phyloP scores from a whole-genome alignment of 495 filamentous ascomycete species.

The Aspergillus conjunctus region DNA sequence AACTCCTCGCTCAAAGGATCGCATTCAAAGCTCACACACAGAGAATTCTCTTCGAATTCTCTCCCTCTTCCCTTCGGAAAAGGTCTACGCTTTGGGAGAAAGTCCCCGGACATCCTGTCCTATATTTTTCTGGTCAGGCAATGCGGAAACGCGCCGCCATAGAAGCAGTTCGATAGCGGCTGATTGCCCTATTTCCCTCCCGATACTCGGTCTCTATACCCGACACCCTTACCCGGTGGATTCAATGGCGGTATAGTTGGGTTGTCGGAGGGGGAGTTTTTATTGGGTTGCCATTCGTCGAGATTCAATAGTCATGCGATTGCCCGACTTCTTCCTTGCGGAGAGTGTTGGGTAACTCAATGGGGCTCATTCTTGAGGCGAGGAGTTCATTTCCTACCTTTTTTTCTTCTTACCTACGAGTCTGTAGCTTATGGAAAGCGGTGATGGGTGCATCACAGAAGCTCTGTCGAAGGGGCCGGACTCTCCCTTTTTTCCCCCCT shows the following conservation, averaged over 20 bases:
- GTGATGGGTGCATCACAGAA: constrained; percentile 44
- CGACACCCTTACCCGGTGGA: constrained; percentile 46
- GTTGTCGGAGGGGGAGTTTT: constrained; percentile 44
- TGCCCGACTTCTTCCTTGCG: constrained; percentile 55
- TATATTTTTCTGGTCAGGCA: constrained; percentile 48
- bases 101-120: constrained; percentile 97
- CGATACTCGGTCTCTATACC: constrained; percentile 30
- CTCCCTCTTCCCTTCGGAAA: constrained; percentile 38
- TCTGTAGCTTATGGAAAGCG: constrained; percentile 72
- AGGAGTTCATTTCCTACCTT: constrained; percentile 64
- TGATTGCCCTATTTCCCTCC: constrained; percentile 56
- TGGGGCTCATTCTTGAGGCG: constrained; percentile 99
- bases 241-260: constrained; percentile 46
- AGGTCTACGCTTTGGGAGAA: constrained; percentile 90
- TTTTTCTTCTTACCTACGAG: constrained; percentile 49
- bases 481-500: constrained; percentile 25
- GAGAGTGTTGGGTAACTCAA: constrained; percentile 79
- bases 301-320: constrained; percentile 98
- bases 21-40: constrained; percentile 99
- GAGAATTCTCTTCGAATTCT: constrained; percentile 49
- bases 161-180: constrained; percentile 89
- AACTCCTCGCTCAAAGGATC: constrained; percentile 98
- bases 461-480: constrained; percentile 72
- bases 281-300: constrained; percentile 76
- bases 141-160: constrained; percentile 98